Conservation (phyloP, 768 basidiomycete genomes). For the Chalciporus sphaerocephalus region DNA sequence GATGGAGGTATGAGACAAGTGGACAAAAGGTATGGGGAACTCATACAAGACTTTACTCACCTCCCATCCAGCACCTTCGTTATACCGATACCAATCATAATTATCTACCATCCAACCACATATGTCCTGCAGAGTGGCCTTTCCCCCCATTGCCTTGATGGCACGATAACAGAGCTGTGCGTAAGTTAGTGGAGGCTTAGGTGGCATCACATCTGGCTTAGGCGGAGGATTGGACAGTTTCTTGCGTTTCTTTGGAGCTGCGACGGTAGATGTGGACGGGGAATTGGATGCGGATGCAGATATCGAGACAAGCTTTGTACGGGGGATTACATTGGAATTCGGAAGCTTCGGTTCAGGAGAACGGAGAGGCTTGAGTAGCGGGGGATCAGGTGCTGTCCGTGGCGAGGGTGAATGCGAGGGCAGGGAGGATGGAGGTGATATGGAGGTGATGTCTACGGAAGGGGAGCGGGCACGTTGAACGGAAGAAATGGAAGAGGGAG, state of each 20-base stretch:
- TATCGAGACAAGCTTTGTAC: constrained; percentile 31
- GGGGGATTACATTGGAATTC: constrained; percentile 57
- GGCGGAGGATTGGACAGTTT: constrained; percentile 45
- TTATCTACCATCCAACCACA: constrained; percentile 87
- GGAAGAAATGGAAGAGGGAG: constrained; percentile 73
- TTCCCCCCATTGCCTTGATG: constrained; percentile 74
- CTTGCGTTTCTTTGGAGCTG: constrained; percentile 65
- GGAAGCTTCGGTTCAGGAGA: constrained; percentile 52
- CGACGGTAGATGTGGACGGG: constrained; percentile 10
- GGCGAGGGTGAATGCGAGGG: constrained; percentile 74
- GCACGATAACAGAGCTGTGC: constrained; percentile 89
- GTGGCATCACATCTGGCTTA: constrained; percentile 73
- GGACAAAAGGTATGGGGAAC: background rate
- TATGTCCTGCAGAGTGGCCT: constrained; percentile 89
- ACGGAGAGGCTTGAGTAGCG: constrained; percentile 44
- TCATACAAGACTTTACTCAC: constrained; percentile 39
- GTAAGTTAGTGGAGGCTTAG: constrained; percentile 88
- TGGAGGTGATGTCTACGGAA: constrained; percentile 77
- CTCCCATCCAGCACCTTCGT: constrained; percentile 86
- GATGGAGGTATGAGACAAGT: background rate
- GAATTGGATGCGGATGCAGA: constrained; percentile 23
- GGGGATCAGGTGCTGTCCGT: constrained; percentile 38
- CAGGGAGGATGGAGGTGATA: constrained; percentile 77
- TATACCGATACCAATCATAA: constrained; percentile 87
- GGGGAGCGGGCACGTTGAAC: constrained; percentile 67